Evolutionary conservation across 768 basidiomycete genomes (phyloP).

Genomic region (Rhodotorula graminis): DNA sequence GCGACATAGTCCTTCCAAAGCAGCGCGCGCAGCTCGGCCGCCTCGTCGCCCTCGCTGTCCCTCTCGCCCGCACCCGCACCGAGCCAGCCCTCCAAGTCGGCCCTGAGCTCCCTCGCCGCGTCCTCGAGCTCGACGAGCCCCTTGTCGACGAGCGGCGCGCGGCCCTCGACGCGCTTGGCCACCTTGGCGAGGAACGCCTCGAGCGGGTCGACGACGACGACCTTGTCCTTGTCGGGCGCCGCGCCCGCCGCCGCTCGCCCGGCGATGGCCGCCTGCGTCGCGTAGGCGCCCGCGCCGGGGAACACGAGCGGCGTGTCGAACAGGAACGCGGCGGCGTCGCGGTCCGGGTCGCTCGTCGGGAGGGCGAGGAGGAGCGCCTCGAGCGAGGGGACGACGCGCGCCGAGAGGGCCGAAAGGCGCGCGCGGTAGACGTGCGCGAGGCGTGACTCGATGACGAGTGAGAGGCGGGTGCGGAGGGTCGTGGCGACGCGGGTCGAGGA

Average conservation of each 20-base stretch:
- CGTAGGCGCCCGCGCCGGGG: not conserved
- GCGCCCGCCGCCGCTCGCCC: not conserved
- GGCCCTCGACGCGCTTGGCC: conserved; percentile 22
- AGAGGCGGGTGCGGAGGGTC: not conserved
- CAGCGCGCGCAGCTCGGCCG: not conserved
- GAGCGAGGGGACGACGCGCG: conserved; percentile 16
- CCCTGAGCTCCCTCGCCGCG: conserved; percentile 10
- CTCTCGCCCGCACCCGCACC: not conserved
- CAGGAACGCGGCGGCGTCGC: conserved; percentile 18
- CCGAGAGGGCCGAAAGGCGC: conserved; percentile 16
- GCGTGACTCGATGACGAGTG: conserved; percentile 13
- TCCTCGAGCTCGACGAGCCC: conserved; percentile 33
- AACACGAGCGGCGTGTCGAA: conserved; percentile 33
- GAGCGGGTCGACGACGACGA: conserved; percentile 25
- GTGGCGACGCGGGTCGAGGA: not conserved
- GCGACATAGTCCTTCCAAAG: conserved; percentile 15
- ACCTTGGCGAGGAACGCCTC: conserved; percentile 27
- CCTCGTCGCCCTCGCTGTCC: not conserved
- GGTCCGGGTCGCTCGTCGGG: not conserved
- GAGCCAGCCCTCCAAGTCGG: conserved; percentile 30
- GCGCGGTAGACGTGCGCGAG: conserved; percentile 24
- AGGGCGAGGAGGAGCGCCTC: conserved; percentile 16
- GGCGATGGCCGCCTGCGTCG: not conserved
- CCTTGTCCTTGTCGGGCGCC: not conserved
- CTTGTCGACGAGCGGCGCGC: conserved; percentile 30